Percentiles rank a stretch among this genome's conserved stretches.
Conservation (phyloP, 2,329 filamentous ascomycete species). For the Orbilia brochopaga region DNA sequence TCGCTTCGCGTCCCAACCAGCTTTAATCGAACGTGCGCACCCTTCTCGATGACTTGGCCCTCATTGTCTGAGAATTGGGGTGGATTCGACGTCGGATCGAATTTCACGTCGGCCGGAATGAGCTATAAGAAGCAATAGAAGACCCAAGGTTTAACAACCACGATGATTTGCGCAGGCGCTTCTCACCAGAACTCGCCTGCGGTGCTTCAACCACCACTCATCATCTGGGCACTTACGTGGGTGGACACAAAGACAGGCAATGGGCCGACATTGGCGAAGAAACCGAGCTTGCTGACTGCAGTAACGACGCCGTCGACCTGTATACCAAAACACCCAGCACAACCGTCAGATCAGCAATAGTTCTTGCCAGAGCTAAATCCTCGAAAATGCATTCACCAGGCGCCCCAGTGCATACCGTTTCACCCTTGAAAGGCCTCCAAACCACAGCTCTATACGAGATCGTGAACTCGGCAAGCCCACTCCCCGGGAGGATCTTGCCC, state of each 20-base stretch:
- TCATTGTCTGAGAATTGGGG: conserved; percentile 95
- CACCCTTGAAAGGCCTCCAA: conserved; percentile 96
- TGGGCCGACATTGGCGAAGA: conserved; percentile 84
- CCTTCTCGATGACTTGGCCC: conserved; percentile 90
- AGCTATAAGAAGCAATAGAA: conserved; percentile 64
- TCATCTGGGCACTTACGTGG: conserved; percentile 67
- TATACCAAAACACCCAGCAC: conserved; percentile 36
- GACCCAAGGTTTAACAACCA: conserved; percentile 50
- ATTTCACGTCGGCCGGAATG: conserved; percentile 90
- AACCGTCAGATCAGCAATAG: conserved; percentile 34
- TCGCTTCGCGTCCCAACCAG: conserved; percentile 92
- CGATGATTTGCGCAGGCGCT: conserved; percentile 10
- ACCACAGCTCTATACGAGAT: conserved; percentile 95
- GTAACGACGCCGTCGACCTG: conserved; percentile 93
- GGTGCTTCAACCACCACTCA: neutral
- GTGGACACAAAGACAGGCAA: conserved; percentile 79
- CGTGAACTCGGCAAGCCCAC: conserved; percentile 89
- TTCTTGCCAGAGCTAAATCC: conserved; percentile 16
- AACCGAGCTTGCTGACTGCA: conserved; percentile 87
- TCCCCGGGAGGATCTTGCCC: conserved; percentile 87
- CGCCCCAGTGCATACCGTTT: conserved; percentile 73
- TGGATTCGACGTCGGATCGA: conserved; percentile 94
- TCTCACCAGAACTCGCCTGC: neutral
- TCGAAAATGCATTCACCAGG: conserved; percentile 1
- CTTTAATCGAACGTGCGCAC: conserved; percentile 90